Percentiles rank a stretch among this genome's conserved stretches.
Evolutionary conservation across 805 yeast genomes (phyloP).

Genomic region (Yamadazyma phyllophila): DNA sequence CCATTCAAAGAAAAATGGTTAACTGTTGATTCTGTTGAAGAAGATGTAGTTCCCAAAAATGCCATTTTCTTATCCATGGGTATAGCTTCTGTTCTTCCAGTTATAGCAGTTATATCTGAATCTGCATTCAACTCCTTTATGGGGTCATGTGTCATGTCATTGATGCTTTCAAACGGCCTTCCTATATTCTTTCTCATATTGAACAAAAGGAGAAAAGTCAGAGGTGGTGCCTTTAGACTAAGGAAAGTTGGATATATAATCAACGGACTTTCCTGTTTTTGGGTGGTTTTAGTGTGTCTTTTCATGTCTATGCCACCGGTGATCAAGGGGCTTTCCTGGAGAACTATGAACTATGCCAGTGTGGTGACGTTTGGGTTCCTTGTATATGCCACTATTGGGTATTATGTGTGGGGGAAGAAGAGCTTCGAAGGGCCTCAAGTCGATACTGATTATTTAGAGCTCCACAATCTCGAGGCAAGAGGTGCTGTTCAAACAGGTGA

Average conservation of each 20-base stretch:
- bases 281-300: slow-evolving; percentile 58
- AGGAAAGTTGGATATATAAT: slow-evolving; percentile 62
- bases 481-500: slow-evolving; percentile 10
- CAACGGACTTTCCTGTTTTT: slow-evolving; percentile 55
- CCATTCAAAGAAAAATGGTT: slow-evolving; percentile 67
- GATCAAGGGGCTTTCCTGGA: slow-evolving; percentile 39
- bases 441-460: slow-evolving; percentile 43
- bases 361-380: slow-evolving; percentile 54
- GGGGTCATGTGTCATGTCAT: slow-evolving; percentile 75
- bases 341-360: slow-evolving; percentile 61
- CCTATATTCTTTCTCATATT: slow-evolving; percentile 66
- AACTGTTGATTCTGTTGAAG: slow-evolving; percentile 55
- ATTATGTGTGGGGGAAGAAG: slow-evolving; percentile 58
- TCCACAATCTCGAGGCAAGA: slow-evolving; percentile 28
- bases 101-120: slow-evolving; percentile 64
- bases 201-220: slow-evolving; percentile 57
- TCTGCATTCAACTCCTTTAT: slow-evolving; percentile 82
- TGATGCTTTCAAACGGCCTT: slow-evolving; percentile 73
- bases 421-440: slow-evolving; percentile 65
- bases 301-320: slow-evolving; percentile 72
- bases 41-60: slow-evolving; percentile 65
- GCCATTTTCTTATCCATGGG: slow-evolving; percentile 65
- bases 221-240: slow-evolving; percentile 67
- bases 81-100: slow-evolving; percentile 57
- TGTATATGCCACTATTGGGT: slow-evolving; percentile 48